Evolutionary conservation across 148 eudicot species (phyloP).

Genomic region (Cornus controversa): DNA sequence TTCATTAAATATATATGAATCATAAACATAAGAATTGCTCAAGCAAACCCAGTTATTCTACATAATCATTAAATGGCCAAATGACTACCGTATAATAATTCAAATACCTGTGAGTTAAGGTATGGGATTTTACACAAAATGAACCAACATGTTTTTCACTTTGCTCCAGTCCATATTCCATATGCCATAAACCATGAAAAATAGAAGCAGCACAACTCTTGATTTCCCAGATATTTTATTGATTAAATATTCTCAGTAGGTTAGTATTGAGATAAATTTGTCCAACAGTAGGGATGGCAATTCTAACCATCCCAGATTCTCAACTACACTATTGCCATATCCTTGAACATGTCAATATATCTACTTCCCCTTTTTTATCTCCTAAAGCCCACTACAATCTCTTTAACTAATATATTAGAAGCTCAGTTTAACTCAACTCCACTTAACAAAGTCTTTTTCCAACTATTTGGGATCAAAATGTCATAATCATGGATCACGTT

Average conservation of each 20-base stretch:
- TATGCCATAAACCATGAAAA: too few relatives aligned
- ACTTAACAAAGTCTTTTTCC: too few relatives aligned
- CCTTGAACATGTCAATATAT: background rate
- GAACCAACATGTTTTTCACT: background rate
- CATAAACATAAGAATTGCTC: background rate
- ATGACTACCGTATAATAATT: background rate
- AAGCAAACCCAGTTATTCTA: background rate
- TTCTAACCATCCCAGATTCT: too few relatives aligned
- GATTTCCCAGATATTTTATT: background rate
- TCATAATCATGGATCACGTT: too few relatives aligned
- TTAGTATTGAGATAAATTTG: background rate
- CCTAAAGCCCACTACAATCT: background rate
- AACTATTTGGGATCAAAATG: too few relatives aligned
- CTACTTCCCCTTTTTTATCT: background rate
- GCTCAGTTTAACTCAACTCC: too few relatives aligned
- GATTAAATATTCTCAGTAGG: background rate
- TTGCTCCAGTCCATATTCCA: background rate
- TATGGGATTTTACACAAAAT: background rate
- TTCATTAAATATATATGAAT: background rate
- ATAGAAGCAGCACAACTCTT: background rate
- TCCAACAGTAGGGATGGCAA: background rate
- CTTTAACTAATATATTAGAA: background rate
- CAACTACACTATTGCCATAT: background rate
- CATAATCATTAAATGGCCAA: background rate
- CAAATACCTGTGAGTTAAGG: background rate